Base-by-base conservation (phyloP, 2,329 filamentous ascomycete genomes). In the Fusarium citri region DNA sequence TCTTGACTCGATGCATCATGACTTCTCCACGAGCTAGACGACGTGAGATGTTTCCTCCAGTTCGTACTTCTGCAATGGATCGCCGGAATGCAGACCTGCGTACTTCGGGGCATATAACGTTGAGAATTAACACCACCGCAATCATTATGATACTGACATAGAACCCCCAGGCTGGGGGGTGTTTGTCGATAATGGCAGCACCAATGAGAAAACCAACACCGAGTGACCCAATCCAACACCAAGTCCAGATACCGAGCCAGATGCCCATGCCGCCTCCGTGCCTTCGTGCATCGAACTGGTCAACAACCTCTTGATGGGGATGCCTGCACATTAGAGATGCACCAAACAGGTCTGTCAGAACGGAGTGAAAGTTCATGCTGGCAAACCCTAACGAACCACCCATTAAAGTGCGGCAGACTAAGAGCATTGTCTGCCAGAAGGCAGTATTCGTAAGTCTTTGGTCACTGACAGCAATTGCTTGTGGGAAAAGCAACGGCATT, bases 221-320 rank as follows among this genome's bases (percentile, higher is more conserved):
- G 23, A 94, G 83, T 23, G 91, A 92, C 8, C 89, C 91, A 72
- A 92, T 88, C 78, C 88, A 92, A 76, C 91, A 92, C 88, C 90
- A 94, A 1, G 90, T 90, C 91, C 92, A 94, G 57, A 92, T 84
- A 3, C 91, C 91, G 12, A 94, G 83, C 92, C 92, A 94, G n/a
- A 92, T 82, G 1, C 92, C 92, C 82, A 94, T 90, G 1, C 92
- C 92, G 15, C 92, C 91, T 10, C 92, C 92, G 74, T 94, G 91
- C 42, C 92, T 85, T 57, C 92, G 87, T 20, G 92, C 87, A 77
- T 94, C 92, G 71, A 87, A 88, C 15, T 85, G 80, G 60, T 90
- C 86, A 2, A 91, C 89, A 22, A 91, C 80, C 74, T 93, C 92
- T 78, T 93, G 89, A 73, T 94, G 91, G 3, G 92, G 91, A 50